phyloP scores from a whole-genome alignment of 2,329 filamentous ascomycete species.

The Coleophoma crateriformis region DNA sequence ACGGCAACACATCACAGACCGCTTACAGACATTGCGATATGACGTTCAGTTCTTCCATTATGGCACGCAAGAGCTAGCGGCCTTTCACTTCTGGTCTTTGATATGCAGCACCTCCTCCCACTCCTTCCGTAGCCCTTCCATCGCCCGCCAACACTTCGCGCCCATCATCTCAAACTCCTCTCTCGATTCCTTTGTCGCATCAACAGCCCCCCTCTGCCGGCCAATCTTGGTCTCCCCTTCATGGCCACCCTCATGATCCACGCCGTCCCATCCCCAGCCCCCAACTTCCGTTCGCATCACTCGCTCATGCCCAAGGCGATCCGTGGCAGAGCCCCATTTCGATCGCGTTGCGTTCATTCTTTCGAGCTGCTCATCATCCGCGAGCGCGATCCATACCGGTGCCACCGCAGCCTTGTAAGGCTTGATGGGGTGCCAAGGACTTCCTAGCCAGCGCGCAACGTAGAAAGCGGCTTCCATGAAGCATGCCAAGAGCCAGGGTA shows the following conservation, averaged over 20 bases:
- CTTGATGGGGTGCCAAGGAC: constrained; percentile 79
- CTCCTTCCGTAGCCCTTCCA: constrained; percentile 63
- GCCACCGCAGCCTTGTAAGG: constrained; percentile 73
- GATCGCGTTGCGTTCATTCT: constrained; percentile 48
- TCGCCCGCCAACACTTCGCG: constrained; percentile 57
- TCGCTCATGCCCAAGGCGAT: constrained; percentile 49
- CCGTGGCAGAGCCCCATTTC: constrained; percentile 83
- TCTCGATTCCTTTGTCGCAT: constrained; percentile 55
- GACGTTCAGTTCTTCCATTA: no score
- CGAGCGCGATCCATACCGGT: constrained; percentile 72
- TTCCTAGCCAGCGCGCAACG: constrained; percentile 71
- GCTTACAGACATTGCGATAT: no score
- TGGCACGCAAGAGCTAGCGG: no score
- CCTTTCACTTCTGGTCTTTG: constrained; percentile 2
- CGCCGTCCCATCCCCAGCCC: constrained; percentile 59
- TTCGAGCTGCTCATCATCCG: constrained; percentile 57
- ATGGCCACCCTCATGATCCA: constrained; percentile 39
- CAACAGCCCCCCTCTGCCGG: constrained; percentile 50
- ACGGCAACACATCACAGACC: no score
- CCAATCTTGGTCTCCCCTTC: constrained; percentile 46
- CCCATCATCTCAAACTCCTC: constrained; percentile 59
- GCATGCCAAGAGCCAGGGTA: constrained; percentile 64
- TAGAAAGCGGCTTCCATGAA: constrained; percentile 65
- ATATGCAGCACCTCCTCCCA: constrained; percentile 46
- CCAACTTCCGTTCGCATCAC: constrained; percentile 78